These are phyloP conservation scores for Cladosporium austrohemisphaericum DNA, from an alignment of 2,329 filamentous ascomycete species.

Conservation along the genomic window DNA sequence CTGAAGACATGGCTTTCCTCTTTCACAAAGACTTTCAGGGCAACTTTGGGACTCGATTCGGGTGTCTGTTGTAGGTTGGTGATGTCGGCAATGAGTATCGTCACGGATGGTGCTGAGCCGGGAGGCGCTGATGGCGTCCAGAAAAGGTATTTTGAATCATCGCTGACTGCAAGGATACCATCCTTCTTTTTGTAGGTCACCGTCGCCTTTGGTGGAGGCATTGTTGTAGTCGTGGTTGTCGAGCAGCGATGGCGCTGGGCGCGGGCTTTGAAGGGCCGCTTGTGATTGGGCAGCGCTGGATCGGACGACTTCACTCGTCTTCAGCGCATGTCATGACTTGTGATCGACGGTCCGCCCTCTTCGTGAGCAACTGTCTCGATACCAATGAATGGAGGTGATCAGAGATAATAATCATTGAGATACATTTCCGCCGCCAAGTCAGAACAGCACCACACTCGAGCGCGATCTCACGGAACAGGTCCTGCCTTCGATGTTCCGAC, in stretches of 20 bases:
- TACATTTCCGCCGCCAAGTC: too few species aligned
- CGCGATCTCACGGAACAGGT: too few species aligned
- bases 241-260: constrained; percentile 5
- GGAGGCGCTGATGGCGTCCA: constrained; percentile 71
- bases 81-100: constrained; percentile 70
- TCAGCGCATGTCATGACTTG: too few species aligned
- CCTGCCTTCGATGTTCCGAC: too few species aligned
- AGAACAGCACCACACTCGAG: too few species aligned
- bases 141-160: constrained; percentile 68
- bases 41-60: constrained; percentile 80
- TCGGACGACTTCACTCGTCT: neutral
- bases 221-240: constrained; percentile 19
- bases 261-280: neutral
- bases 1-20: constrained; percentile 77
- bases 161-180: constrained; percentile 71
- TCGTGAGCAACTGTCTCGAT: too few species aligned
- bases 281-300: constrained; percentile 9
- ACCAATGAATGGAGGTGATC: too few species aligned
- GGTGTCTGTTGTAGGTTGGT: constrained; percentile 95
- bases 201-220: constrained; percentile 50
- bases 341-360: too few species aligned
- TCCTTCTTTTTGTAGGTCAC: constrained; percentile 95
- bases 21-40: constrained; percentile 86
- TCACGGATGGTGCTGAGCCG: constrained; percentile 61
- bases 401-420: too few species aligned